phyloP scores from a whole-genome alignment of 179 eudicot species.

The Actinidia polygama region DNA sequence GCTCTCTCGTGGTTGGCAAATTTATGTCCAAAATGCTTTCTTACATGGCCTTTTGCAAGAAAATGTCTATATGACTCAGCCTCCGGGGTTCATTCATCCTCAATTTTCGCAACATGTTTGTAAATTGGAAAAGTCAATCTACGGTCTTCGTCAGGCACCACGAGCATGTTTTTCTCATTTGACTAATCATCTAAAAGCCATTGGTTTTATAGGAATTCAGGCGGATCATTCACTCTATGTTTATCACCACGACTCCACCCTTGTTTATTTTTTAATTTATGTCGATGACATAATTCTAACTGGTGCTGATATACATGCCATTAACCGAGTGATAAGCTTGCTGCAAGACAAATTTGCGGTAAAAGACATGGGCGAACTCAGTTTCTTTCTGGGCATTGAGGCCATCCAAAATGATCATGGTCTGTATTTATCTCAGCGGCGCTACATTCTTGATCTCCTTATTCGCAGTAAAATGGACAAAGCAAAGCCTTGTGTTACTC shows the following conservation, averaged over 20 bases:
- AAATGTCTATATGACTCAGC: constrained; percentile 14
- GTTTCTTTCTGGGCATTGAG: constrained; percentile 12
- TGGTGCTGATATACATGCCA: neutral
- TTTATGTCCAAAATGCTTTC: neutral
- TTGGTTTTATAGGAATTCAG: constrained; percentile 3
- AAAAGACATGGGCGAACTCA: neutral
- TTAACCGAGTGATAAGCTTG: neutral
- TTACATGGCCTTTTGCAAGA: constrained; percentile 6
- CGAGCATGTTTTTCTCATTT: neutral
- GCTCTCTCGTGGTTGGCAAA: neutral
- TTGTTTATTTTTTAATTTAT: neutral
- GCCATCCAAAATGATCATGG: neutral
- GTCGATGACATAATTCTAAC: constrained; percentile 10
- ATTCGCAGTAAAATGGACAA: neutral
- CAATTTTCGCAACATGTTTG: neutral
- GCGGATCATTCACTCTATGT: neutral
- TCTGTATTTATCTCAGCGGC: neutral
- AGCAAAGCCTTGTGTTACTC: neutral
- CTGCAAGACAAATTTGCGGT: neutral
- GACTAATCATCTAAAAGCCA: neutral
- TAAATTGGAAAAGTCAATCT: neutral
- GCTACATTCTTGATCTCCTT: constrained; percentile 1
- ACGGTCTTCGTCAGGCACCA: neutral
- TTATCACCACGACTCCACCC: neutral
- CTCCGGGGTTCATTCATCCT: neutral